These are phyloP conservation scores for Rhodocollybia butyracea DNA, from an alignment of 768 basidiomycete genomes.

Conservation along the genomic window DNA sequence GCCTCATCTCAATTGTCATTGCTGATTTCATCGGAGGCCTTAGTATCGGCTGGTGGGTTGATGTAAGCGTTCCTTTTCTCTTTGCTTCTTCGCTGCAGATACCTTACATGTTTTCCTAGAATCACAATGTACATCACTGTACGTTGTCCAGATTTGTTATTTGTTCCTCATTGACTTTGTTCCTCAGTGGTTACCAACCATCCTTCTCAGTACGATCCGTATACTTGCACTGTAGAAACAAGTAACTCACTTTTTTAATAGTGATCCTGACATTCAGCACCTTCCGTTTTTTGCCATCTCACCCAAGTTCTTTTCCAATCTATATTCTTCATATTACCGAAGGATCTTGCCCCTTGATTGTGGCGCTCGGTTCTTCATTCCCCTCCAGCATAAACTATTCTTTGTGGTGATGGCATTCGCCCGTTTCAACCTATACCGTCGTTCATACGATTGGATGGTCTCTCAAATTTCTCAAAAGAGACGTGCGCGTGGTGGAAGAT, in stretches of 20 bases:
- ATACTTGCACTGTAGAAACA: background rate
- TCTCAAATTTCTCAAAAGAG: slow-evolving; percentile 61
- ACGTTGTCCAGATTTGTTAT: slow-evolving; percentile 31
- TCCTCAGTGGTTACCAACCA: slow-evolving; percentile 90
- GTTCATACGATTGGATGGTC: slow-evolving; percentile 76
- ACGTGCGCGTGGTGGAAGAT: slow-evolving; percentile 64
- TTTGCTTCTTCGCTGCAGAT: background rate
- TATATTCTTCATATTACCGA: slow-evolving; percentile 96
- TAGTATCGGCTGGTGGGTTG: slow-evolving; percentile 97
- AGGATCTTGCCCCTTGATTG: slow-evolving; percentile 78
- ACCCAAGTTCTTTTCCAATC: slow-evolving; percentile 75
- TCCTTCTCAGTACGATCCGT: slow-evolving; percentile 75
- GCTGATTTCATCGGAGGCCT: slow-evolving; percentile 90
- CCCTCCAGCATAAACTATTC: slow-evolving; percentile 88
- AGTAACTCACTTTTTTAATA: slow-evolving; percentile 21
- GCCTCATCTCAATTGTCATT: slow-evolving; percentile 72
- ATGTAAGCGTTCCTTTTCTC: slow-evolving; percentile 59
- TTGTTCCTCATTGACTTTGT: background rate
- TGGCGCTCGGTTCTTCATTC: slow-evolving; percentile 60
- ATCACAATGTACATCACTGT: slow-evolving; percentile 96
- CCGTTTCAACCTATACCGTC: slow-evolving; percentile 91
- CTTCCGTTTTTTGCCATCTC: slow-evolving; percentile 95
- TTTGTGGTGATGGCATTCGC: slow-evolving; percentile 88
- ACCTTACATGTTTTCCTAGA: slow-evolving; percentile 38
- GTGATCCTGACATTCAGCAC: slow-evolving; percentile 83